Conservation (phyloP, 2,329 filamentous ascomycete species). For the Talaromyces sp. region DNA sequence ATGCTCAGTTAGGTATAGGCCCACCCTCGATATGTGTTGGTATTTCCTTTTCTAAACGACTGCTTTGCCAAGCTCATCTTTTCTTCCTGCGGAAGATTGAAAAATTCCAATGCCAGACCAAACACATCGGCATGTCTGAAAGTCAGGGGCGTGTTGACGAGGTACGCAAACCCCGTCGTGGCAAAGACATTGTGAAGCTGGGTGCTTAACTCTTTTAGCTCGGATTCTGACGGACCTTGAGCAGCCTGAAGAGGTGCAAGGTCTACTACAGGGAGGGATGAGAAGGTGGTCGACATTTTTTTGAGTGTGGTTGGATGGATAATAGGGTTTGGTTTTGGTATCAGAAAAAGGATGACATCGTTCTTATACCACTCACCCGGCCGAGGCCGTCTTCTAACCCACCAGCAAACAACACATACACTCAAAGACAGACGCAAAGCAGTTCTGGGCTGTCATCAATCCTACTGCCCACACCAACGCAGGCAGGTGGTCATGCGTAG, state of each 20-base stretch:
- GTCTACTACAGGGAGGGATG: conserved; percentile 41
- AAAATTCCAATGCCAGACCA: conserved; percentile 36
- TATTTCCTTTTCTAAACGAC: conserved; percentile 35
- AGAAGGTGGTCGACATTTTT: conserved; percentile 40
- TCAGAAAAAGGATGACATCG: not conserved
- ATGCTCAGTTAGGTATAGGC: not conserved
- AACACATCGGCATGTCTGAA: conserved; percentile 43
- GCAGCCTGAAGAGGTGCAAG: conserved; percentile 29
- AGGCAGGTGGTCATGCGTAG: not conserved
- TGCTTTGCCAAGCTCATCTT: conserved; percentile 42
- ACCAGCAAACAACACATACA: not conserved
- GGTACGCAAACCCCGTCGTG: conserved; percentile 46
- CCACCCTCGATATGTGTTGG: conserved; percentile 43
- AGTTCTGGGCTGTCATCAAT: not conserved
- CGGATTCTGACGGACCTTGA: conserved; percentile 19
- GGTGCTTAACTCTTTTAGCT: conserved; percentile 28
- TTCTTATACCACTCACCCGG: not conserved
- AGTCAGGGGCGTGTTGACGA: conserved; percentile 39
- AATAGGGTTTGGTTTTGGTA: not conserved
- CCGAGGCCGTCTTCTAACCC: not conserved
- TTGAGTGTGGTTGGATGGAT: not conserved
- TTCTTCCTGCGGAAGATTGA: conserved; percentile 29
- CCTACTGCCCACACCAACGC: not conserved
- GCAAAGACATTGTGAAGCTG: conserved; percentile 40
- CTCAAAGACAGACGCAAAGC: not conserved